Evolutionary conservation across 768 basidiomycete genomes (phyloP).

Genomic region (Vararia minispora): DNA sequence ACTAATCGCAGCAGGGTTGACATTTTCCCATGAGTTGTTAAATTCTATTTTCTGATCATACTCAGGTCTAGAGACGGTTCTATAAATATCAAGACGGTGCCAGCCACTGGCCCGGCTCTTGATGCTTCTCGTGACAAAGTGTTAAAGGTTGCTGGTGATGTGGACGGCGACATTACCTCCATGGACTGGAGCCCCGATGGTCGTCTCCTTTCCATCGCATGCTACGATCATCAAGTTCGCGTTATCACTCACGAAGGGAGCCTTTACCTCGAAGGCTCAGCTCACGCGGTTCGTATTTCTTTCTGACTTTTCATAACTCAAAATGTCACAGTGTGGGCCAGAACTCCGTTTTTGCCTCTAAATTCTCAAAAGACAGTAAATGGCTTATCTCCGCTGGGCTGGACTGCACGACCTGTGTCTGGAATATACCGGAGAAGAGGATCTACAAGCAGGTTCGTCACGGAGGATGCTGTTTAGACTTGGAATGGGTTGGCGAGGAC

Average conservation of each 20-base stretch:
- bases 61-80: no score
- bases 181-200: conserved; percentile 73
- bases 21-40: no score
- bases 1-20: no score
- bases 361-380: conserved; percentile 63
- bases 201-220: conserved; percentile 63
- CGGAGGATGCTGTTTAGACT: conserved; percentile 67
- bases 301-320: neutral
- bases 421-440: conserved; percentile 57
- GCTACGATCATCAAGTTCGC: conserved; percentile 63
- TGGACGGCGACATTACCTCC: conserved; percentile 57
- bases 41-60: no score
- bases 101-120: no score
- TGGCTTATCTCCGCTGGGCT: conserved; percentile 71
- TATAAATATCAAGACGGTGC: no score
- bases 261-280: conserved; percentile 47
- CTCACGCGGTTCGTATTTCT: conserved; percentile 46
- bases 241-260: conserved; percentile 53
- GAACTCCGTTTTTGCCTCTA: conserved; percentile 73
- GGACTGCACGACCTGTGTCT: conserved; percentile 68
- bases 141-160: no score
- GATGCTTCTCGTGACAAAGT: no score
- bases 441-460: conserved; percentile 22
- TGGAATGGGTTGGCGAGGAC: conserved; percentile 66
- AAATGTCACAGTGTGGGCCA: conserved; percentile 18